Base-by-base conservation (phyloP, 1,284 basidiomycete genomes). In the Lignosus rhinocerotis region DNA sequence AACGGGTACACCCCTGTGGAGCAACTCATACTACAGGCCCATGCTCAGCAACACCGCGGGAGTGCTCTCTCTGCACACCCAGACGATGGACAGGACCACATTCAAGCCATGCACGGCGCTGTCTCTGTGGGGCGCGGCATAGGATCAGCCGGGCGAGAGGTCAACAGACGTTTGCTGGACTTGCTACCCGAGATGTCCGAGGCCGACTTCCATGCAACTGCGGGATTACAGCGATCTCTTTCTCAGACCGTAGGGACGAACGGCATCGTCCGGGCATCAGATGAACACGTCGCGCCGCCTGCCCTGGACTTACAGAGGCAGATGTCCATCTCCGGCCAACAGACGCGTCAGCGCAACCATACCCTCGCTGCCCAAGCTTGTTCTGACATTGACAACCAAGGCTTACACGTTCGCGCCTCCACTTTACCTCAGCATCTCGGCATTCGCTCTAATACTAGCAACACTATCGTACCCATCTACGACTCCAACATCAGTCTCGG, bases 1-100 rank as follows among this genome's bases (percentile, higher is more conserved):
- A 79, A 80, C 17, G 88, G 87, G 1, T 89, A 85, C 63, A 90
- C 88, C 0, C 76, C 84, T 1, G 76, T 86, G 66, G 85, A 89
- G 69, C 83, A 86, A 68, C 79, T 83, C 60, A 82, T 90, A 50
- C 77, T 90, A 63, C 84, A 84, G 59, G 80, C 81, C 3, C 84
- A 87, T 66, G 73, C 78, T 17, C 66, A 69, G 30, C 62, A 68
- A 16, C 71, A 72, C 45, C 69, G 69, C 41, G 66, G 63, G 32
- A 71, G 70, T 49, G 65, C 64, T 30, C 58, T 65, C 9, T 44
- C 59, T 2, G 51, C 60, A 41, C 50, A 55, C 9, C 56, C 61
- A 31, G 46, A 36, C 8, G 49, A 34, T 17, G 45, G 21, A 31
- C 25, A 46, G 11, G 10, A 12, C 8, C 10, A 12, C 25, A 1